Conservation (phyloP, 2,329 filamentous ascomycete species). For the Boeremia exigua region DNA sequence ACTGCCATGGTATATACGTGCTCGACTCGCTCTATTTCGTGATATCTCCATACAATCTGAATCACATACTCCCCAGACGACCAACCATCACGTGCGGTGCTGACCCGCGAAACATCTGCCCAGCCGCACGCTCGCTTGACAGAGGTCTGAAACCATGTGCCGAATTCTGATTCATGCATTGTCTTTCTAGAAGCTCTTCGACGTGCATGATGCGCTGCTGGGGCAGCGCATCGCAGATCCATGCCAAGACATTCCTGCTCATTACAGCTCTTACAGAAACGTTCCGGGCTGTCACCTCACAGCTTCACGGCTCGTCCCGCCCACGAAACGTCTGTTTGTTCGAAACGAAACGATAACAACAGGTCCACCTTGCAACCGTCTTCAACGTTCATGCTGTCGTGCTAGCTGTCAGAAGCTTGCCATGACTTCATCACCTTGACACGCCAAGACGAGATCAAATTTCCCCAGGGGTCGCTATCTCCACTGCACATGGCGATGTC, state of each 20-base stretch:
- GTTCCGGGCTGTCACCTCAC: constrained; percentile 14
- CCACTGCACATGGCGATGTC: neutral
- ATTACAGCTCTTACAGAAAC: constrained; percentile 21
- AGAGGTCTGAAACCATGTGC: constrained; percentile 9
- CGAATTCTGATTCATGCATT: constrained; percentile 4
- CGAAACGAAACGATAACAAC: constrained; percentile 26
- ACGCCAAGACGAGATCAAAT: constrained; percentile 5
- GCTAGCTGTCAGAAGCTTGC: neutral
- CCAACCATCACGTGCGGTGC: neutral
- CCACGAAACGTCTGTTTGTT: constrained; percentile 21
- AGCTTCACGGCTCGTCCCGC: constrained; percentile 22
- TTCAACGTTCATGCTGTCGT: constrained; percentile 5
- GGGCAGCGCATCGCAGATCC: constrained; percentile 18
- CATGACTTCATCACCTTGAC: constrained; percentile 8
- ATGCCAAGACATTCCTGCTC: constrained; percentile 25
- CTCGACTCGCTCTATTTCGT: neutral
- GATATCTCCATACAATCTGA: neutral
- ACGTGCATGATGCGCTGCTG: neutral
- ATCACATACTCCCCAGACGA: neutral
- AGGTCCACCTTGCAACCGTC: constrained; percentile 5
- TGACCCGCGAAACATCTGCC: neutral
- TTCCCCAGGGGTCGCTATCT: neutral
- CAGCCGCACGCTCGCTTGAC: neutral
- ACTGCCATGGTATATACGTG: neutral
- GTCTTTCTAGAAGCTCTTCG: constrained; percentile 2